Base-by-base conservation (phyloP, 768 basidiomycete species). In the Russula emetica region DNA sequence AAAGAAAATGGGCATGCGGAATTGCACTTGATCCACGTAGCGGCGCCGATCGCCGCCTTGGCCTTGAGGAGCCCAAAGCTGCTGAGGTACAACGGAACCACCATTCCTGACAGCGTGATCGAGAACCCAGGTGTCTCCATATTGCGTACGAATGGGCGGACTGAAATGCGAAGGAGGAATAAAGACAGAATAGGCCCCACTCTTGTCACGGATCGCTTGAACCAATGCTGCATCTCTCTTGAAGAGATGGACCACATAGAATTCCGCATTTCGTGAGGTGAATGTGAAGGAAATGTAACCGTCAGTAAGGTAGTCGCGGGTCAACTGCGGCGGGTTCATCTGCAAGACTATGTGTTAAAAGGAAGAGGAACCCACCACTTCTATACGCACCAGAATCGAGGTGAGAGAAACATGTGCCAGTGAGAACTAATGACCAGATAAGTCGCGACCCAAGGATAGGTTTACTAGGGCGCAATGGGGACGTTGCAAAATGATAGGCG, bases 31-130 rank as follows among this genome's bases (percentile, higher is more conserved):
- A 24, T 55, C 53, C 16, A 67, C 63, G 22, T 52, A 55, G 28
- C 59, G 66, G 16, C 42, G 54, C 51, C 55, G 47, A 30, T 67
- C 59, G 16, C 54, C 59, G 16, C 54, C 62, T 16, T 57, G 63
- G 20, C 54, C 36, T 7, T 44, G 59, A 3, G 66, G 63, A 18
- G 18, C 18, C 66, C 66, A 67, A 36, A 67, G 24, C 24, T 55
- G 40, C 51, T 67, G 66, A 4, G 66, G 66, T 9, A 67, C 63
- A 6, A 67, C 58, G 4, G 54, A 32, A 8, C 66, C 66, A n/a
- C 58, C 63, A 3, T 1, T 26, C 36, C 42, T 45, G 8, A 67
- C 24, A n/a, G 20, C 34, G 34, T 57, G 55, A 26, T 67, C 66
- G 3, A 67, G 53, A 8, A 67, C 40, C 62, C 62, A 66, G 20